Evolutionary conservation across 768 basidiomycete species (phyloP), one percentile per base, ranked within the genome.

Genomic region (Strobilomyces dryophilus): DNA sequence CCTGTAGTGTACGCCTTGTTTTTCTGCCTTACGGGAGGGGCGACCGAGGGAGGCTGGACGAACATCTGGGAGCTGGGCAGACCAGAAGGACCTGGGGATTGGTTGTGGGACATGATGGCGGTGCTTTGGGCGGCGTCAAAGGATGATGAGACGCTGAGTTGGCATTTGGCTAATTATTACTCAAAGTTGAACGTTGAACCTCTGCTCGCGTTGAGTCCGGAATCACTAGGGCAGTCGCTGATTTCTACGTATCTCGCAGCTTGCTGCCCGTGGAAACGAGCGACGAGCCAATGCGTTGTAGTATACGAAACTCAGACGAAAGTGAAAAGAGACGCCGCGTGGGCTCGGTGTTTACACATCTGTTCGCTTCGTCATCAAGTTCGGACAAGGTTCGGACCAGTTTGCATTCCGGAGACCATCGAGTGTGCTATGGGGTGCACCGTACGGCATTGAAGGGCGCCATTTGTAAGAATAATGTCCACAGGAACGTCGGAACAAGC

Each of bases 91-190:
- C 74, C 76, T 57, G 81, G 80, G 62, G 81, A 83, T 20, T 80
- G 78, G 62, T 78, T 80, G 65, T 79, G 74, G 61, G 85, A 85
- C 85, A 87, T 87, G 81, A 74, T 76, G 77, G 79, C 66, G 59
- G 69, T 66, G 69, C 66, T 69, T 47, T 50, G 51, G 45, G 42
- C 42, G 61, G 64, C 61, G 66, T 62, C 64, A 71, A 70, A 68
- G 67, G 57, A 67, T 53, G 64, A 57, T 62, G 66, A 67, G 68
- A 67, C 51, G 56, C 59, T 51, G 49, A 56, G 56, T 62, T 67
- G 64, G 56, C 55, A 58, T 54, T 53, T 55, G 31, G 45, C 47
- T 66, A 64, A 58, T 63, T 66, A 68, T 64, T 57, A 67, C 62
- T 62, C 62, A 59, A 43, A 43, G 41, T 60, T 44, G 61, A 58